Evolutionary conservation across 2,329 filamentous ascomycete genomes (phyloP).

Genomic region (Cladosporium sp.): DNA sequence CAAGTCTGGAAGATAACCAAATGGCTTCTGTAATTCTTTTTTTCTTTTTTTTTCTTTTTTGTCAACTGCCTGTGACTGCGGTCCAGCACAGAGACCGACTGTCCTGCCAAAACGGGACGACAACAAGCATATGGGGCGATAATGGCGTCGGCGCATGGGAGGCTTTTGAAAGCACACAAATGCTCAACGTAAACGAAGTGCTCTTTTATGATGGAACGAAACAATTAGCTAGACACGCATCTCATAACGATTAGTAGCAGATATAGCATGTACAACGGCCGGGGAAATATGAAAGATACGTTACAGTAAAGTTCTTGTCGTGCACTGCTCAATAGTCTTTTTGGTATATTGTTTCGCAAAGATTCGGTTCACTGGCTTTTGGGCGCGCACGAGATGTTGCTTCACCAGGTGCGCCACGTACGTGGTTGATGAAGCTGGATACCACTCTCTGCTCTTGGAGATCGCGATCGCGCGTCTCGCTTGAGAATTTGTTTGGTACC

Average conservation of each 20-base stretch:
- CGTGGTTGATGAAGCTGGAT: neutral
- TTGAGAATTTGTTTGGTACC: neutral
- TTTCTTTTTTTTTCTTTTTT: neutral
- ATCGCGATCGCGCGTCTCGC: neutral
- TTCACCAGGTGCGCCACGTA: neutral
- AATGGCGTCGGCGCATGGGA: neutral
- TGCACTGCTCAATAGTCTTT: neutral
- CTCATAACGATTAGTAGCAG: neutral
- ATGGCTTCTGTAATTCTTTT: neutral
- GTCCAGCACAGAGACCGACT: neutral
- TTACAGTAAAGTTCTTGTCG: neutral
- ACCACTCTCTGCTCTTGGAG: neutral
- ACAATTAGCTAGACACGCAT: neutral
- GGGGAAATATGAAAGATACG: neutral
- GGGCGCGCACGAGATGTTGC: neutral
- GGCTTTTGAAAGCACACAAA: neutral
- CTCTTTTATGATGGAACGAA: neutral
- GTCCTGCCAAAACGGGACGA: neutral
- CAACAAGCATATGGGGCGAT: neutral
- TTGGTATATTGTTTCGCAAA: neutral
- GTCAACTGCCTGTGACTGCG: neutral
- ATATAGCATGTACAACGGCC: constrained; percentile 3
- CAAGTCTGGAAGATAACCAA: neutral
- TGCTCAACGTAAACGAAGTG: neutral
- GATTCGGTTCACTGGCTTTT: neutral